Base-by-base conservation (phyloP, 768 basidiomycete species). In the Pholiota molesta region DNA sequence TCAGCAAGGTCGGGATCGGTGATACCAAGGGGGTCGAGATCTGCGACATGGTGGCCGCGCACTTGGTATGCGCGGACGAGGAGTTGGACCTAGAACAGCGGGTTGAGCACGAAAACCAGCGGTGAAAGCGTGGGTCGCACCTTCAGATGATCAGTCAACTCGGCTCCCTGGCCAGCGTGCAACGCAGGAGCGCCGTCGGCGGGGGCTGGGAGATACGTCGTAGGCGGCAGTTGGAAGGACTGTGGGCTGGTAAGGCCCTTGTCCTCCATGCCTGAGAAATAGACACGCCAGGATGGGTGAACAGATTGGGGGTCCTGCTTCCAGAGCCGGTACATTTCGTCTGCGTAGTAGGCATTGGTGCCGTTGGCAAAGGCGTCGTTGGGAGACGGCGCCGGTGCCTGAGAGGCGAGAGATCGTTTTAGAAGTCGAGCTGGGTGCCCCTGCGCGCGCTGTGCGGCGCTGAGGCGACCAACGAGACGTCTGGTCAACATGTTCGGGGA, bases 1-100 rank as follows among this genome's bases (percentile, higher is more conserved):
- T 89, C 83, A 35, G 86, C 88, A 45, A 98, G 85, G 74, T 99
- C 97, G 40, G 94, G 84, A 68, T 95, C 90, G 55, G 92, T 83
- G 69, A 99, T 95, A 16, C 95, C 95, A 17, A 99, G 86, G 33
- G 97, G 97, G 73, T 99, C 97, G 57, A 99, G 83, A 65, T 97
- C 92, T 37, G 97, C 97, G 61, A 95, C 83, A 69, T 98, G 95
- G 71, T 99, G 97, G 16, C 97, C 97, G 62, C 97, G 92, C 17
- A 99, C 97, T 87, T 99, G 97, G 78, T 97, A 99, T 3, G 97
- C 97, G 60, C 97, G 91, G 56, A 98, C 95, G 60, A 99, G 89
- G 29, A 99, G 85, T 91, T 99, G 97, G 17, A 95, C 90, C 97
- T 99, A 71, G 2, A 63, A n/a, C 17, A 49, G 23, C 8, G 52